These are phyloP conservation scores for Aureobasidium lini DNA, from an alignment of 2,329 filamentous ascomycete genomes.

Conservation along the genomic window DNA sequence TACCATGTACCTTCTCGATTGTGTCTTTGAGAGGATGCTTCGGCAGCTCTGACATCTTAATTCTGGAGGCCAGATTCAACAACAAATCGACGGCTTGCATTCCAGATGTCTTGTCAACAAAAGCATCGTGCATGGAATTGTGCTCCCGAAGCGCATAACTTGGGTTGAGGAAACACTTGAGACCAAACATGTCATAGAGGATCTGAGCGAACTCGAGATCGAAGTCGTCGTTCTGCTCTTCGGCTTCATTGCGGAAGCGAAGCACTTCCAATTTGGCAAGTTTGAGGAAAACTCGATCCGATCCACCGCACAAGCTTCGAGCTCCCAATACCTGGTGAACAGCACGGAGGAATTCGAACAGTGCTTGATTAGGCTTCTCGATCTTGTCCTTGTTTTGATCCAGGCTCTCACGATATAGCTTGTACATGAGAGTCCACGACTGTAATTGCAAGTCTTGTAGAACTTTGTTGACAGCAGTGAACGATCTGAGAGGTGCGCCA, in stretches of 20 bases:
- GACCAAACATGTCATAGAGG: conserved; percentile 72
- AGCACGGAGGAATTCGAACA: conserved; percentile 70
- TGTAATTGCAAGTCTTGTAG: conserved; percentile 82
- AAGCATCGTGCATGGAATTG: conserved; percentile 62
- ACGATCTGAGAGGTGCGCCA: conserved; percentile 26
- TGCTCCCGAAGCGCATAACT: conserved; percentile 54
- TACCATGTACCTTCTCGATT: conserved; percentile 87
- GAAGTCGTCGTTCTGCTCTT: conserved; percentile 66
- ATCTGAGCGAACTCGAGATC: conserved; percentile 83
- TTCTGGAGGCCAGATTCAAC: conserved; percentile 68
- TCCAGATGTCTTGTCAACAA: conserved; percentile 72
- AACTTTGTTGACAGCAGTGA: conserved; percentile 28
- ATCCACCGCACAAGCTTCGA: conserved; percentile 75
- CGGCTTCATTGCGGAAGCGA: conserved; percentile 40
- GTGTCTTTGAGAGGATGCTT: conserved; percentile 86
- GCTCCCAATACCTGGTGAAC: conserved; percentile 79
- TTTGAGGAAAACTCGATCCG: conserved; percentile 81
- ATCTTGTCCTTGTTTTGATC: conserved; percentile 59
- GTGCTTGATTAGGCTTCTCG: conserved; percentile 56
- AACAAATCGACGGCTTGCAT: conserved; percentile 78
- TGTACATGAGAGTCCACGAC: conserved; percentile 82
- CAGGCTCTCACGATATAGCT: conserved; percentile 67
- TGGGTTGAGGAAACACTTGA: conserved; percentile 50
- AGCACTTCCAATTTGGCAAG: conserved; percentile 82
- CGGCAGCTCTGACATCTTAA: conserved; percentile 83